These are phyloP conservation scores for Suillus alpinus DNA, from an alignment of 768 basidiomycete genomes.

Conservation along the genomic window DNA sequence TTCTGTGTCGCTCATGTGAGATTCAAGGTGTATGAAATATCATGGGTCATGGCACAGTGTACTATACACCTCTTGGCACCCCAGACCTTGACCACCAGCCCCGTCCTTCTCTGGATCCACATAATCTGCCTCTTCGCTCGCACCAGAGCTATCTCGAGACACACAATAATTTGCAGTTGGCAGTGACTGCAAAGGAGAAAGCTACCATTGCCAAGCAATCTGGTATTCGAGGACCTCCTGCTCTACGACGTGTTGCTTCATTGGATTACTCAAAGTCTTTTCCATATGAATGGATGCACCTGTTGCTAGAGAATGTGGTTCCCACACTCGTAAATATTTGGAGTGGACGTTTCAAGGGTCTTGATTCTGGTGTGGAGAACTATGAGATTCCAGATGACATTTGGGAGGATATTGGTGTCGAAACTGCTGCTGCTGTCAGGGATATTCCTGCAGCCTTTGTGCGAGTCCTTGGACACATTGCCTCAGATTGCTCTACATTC, in stretches of 20 bases:
- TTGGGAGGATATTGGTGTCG: conserved; percentile 7
- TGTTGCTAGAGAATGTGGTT: conserved; percentile 12
- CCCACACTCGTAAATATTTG: conserved; percentile 13
- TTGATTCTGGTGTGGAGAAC: conserved; percentile 2
- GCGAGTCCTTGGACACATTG: background rate
- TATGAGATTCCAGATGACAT: conserved; percentile 4
- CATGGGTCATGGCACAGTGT: background rate
- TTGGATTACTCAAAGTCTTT: background rate
- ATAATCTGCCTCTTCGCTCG: conserved; percentile 17
- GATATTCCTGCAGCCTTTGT: conserved; percentile 5
- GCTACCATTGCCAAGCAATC: conserved; percentile 4
- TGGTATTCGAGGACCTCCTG: background rate
- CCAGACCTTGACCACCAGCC: conserved; percentile 6
- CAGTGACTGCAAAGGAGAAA: background rate
- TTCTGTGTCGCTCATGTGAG: conserved; percentile 32
- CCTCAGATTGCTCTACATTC: background rate
- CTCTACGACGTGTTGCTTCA: background rate
- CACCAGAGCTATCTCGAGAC: conserved; percentile 15
- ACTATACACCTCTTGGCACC: conserved; percentile 3
- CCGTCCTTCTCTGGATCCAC: conserved; percentile 8
- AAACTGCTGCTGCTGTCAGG: conserved; percentile 6
- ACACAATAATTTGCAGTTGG: background rate
- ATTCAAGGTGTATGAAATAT: conserved; percentile 23
- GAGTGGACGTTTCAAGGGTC: conserved; percentile 17
- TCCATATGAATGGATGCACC: conserved; percentile 18